phyloP scores from a whole-genome alignment of 2,329 filamentous ascomycete species.

The Colletotrichum orbiculare region DNA sequence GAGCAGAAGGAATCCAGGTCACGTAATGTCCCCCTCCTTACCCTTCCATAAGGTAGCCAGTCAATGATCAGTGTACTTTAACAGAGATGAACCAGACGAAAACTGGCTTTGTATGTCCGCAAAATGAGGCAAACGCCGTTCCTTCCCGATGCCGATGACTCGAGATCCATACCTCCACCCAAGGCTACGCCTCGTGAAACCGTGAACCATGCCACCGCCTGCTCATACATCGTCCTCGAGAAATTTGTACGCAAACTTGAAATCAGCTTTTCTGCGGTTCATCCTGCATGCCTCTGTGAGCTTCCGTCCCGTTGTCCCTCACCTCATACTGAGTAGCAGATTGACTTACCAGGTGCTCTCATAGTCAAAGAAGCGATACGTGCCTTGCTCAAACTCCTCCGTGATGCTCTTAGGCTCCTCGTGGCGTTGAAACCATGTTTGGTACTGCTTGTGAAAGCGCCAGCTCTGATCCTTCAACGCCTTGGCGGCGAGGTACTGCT shows the following conservation, averaged over 20 bases:
- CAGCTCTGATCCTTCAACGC: slow-evolving; percentile 98
- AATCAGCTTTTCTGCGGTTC: slow-evolving; percentile 97
- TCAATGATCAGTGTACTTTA: slow-evolving; percentile 35
- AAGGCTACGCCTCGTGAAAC: slow-evolving; percentile 35
- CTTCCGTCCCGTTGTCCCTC: slow-evolving; percentile 34
- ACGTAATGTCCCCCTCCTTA: slow-evolving; percentile 12
- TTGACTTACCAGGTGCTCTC: slow-evolving; percentile 92
- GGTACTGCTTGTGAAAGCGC: slow-evolving; percentile 99
- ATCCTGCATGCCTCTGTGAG: slow-evolving; percentile 72
- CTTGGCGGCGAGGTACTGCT: slow-evolving; percentile 95
- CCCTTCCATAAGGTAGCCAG: slow-evolving; percentile 14
- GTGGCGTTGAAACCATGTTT: slow-evolving; percentile 98
- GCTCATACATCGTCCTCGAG: slow-evolving; percentile 87
- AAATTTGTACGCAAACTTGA: slow-evolving; percentile 98
- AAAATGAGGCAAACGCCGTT: slow-evolving; percentile 37
- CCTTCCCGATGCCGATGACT: slow-evolving; percentile 26
- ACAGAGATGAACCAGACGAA: slow-evolving; percentile 30
- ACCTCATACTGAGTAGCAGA: background rate
- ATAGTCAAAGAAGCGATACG: slow-evolving; percentile 99
- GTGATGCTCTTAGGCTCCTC: slow-evolving; percentile 99
- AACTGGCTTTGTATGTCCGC: slow-evolving; percentile 29
- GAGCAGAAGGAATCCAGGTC: slow-evolving; percentile 10
- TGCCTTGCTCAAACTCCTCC: slow-evolving; percentile 98
- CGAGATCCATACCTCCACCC: slow-evolving; percentile 30
- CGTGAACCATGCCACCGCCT: slow-evolving; percentile 17